Percentiles rank a stretch among this genome's conserved stretches.
These are phyloP conservation scores for Senna siamea DNA, from an alignment of 306 rosid species.

Conservation along the genomic window DNA sequence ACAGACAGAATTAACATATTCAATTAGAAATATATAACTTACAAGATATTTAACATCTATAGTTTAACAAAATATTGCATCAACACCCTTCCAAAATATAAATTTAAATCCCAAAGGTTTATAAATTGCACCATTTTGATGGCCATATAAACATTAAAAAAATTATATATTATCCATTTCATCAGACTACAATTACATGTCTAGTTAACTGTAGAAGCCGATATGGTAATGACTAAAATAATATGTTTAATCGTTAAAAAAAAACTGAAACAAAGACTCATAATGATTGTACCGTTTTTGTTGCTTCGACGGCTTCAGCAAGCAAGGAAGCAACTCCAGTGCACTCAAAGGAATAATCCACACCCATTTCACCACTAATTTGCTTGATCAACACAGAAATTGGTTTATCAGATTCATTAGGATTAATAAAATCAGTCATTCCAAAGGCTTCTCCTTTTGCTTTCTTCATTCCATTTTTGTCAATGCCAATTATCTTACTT, in stretches of 20 bases:
- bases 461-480: slow-evolving; percentile 49
- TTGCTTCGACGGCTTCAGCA: slow-evolving; percentile 53
- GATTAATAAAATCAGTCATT: slow-evolving; percentile 54
- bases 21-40: too few species aligned
- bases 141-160: too few species aligned
- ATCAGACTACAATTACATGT: neutral
- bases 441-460: slow-evolving; percentile 55
- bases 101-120: too few species aligned
- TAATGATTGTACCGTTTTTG: slow-evolving; percentile 45
- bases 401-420: slow-evolving; percentile 35
- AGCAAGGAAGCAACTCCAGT: slow-evolving; percentile 47
- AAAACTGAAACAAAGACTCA: neutral
- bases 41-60: too few species aligned
- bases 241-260: too few species aligned
- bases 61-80: too few species aligned
- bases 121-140: too few species aligned
- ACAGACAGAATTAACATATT: neutral
- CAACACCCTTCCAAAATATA: too few species aligned
- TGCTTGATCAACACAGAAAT: slow-evolving; percentile 47
- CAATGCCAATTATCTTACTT: slow-evolving; percentile 54
- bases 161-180: too few species aligned
- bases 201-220: too few species aligned
- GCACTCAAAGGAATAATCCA: slow-evolving; percentile 63
- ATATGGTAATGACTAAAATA: too few species aligned
- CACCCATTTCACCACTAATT: slow-evolving; percentile 58